Evolutionary conservation across 768 basidiomycete species (phyloP).

Genomic region (Boletus pseudo-olivaceus): DNA sequence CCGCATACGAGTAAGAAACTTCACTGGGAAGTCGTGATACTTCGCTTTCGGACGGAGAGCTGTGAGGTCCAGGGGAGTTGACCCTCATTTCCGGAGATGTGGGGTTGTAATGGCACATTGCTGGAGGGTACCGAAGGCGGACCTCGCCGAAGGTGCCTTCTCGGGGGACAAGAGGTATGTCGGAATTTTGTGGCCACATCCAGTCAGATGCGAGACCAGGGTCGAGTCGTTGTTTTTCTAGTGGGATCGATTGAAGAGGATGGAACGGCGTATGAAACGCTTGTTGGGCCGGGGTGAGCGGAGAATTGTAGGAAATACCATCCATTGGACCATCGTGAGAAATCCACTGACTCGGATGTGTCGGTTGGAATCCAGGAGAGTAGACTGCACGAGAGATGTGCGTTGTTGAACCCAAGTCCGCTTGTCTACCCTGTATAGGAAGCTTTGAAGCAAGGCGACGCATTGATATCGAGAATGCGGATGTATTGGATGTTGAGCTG

Average conservation of each 20-base stretch:
- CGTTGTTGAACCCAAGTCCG: conserved; percentile 15
- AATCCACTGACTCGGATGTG: conserved; percentile 7
- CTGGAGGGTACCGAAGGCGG: conserved; percentile 5
- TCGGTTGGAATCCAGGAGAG: conserved; percentile 15
- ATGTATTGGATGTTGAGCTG: conserved; percentile 9
- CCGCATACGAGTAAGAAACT: conserved; percentile 2
- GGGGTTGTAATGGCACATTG: conserved; percentile 4
- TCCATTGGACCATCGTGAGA: conserved; percentile 11
- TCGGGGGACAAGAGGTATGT: conserved; percentile 5
- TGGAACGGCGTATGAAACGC: conserved; percentile 23
- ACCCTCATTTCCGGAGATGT: conserved; percentile 4
- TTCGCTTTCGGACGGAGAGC: conserved; percentile 11
- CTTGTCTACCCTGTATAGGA: conserved; percentile 21
- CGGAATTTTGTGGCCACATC: conserved; percentile 19
- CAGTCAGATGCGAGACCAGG: conserved; percentile 6
- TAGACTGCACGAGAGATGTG: conserved; percentile 8
- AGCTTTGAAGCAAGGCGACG: conserved; percentile 32
- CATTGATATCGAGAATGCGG: conserved; percentile 29
- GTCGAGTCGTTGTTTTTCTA: conserved; percentile 11
- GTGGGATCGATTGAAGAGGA: conserved; percentile 23
- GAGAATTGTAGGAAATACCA: conserved; percentile 5
- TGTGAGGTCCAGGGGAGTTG: conserved; percentile 2
- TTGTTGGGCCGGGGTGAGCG: conserved; percentile 29
- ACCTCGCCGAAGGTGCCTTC: conserved; percentile 7
- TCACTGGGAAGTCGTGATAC: conserved; percentile 9